These are phyloP conservation scores for Carex cristatella DNA, from an alignment of 176 grass and related monocot species.

Conservation along the genomic window DNA sequence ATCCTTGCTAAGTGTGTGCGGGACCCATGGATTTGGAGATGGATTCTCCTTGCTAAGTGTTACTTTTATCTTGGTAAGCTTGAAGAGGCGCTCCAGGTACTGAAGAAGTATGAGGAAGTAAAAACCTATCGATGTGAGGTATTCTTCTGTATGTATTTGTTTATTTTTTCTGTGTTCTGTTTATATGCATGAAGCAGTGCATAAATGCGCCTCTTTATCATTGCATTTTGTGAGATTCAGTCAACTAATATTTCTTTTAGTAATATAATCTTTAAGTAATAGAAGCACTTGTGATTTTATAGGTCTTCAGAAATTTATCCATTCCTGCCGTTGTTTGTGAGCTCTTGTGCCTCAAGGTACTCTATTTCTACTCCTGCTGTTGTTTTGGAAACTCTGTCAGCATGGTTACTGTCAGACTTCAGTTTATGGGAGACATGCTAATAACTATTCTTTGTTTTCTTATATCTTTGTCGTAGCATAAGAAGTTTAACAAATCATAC, in stretches of 20 bases:
- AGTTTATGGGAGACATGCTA: background rate
- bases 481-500: background rate
- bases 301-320: constrained; percentile 41
- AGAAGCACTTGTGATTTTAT: constrained; percentile 25
- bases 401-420: too few species aligned
- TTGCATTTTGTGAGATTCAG: background rate
- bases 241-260: background rate
- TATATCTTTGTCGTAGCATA: background rate
- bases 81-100: constrained; percentile 69
- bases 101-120: constrained; percentile 71
- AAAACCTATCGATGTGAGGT: constrained; percentile 30
- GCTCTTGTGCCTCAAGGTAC: constrained; percentile 85
- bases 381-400: too few species aligned
- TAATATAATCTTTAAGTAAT: too few species aligned
- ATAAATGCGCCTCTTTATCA: background rate
- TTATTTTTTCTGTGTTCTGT: background rate
- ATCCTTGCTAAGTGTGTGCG: constrained; percentile 23
- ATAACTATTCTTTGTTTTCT: constrained; percentile 6
- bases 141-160: constrained; percentile 14
- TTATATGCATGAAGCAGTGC: background rate
- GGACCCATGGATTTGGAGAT: constrained; percentile 44
- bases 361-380: too few species aligned
- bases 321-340: constrained; percentile 41
- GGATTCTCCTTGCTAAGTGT: constrained; percentile 56
- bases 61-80: constrained; percentile 89